phyloP scores from a whole-genome alignment of 352 stramenopile genomes.

The Pythium biforme region DNA sequence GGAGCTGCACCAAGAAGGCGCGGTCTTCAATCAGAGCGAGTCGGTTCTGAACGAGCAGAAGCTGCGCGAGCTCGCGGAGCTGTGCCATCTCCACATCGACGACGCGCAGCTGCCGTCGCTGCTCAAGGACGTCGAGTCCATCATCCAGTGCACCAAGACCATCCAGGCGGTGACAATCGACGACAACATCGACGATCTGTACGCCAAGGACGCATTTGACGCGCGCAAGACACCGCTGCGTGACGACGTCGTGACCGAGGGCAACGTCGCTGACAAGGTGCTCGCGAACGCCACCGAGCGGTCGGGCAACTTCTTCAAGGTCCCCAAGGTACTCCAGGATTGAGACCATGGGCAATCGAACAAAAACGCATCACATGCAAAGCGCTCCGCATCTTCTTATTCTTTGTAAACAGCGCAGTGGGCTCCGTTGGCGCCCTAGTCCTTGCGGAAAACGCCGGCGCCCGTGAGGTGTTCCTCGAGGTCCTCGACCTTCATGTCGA shows the following conservation, averaged over 20 bases:
- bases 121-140: constrained; percentile 81
- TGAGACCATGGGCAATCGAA: constrained; percentile 23
- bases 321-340: constrained; percentile 84
- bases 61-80: constrained; percentile 74
- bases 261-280: constrained; percentile 67
- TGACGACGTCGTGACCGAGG: constrained; percentile 75
- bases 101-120: constrained; percentile 65
- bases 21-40: constrained; percentile 37
- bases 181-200: constrained; percentile 83
- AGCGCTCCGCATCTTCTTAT: too few species aligned
- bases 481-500: constrained; percentile 88
- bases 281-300: constrained; percentile 76
- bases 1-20: constrained; percentile 70
- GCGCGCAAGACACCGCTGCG: constrained; percentile 58
- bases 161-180: constrained; percentile 81
- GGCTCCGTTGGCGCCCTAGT: constrained; percentile 16
- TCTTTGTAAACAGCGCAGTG: too few species aligned
- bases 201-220: constrained; percentile 62
- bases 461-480: constrained; percentile 87
- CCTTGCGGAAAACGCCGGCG: constrained; percentile 62
- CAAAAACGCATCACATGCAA: too few species aligned
- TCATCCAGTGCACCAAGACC: constrained; percentile 87
- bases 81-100: constrained; percentile 81
- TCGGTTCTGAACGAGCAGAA: constrained; percentile 63
- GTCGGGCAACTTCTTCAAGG: constrained; percentile 84